Conservation (phyloP, 192 early-diverging fungal species). For the Rhizoclosmatium globosum region DNA sequence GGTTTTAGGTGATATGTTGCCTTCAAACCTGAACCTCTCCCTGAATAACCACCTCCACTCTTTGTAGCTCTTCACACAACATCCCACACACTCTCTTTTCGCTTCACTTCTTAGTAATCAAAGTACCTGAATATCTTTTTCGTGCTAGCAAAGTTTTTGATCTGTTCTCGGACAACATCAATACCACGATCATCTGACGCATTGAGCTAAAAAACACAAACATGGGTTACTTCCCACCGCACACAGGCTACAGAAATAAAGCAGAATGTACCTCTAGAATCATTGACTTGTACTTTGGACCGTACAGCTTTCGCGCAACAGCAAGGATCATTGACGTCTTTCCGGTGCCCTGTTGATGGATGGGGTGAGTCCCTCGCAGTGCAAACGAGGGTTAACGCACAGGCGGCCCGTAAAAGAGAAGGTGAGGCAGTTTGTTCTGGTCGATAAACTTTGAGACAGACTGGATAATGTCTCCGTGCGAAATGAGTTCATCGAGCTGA, state of each 20-base stretch:
- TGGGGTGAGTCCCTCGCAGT: neutral
- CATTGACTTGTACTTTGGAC: constrained; percentile 85
- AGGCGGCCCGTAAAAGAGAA: constrained; percentile 98
- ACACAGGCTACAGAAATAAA: neutral
- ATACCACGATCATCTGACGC: constrained; percentile 99
- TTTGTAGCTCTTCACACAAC: too few relatives aligned
- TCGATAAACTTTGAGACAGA: constrained; percentile 94
- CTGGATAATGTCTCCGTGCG: constrained; percentile 89
- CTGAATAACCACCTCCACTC: too few relatives aligned
- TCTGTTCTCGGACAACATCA: constrained; percentile 96
- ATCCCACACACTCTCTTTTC: too few relatives aligned
- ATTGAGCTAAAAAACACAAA: constrained; percentile 72
- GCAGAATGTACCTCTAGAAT: constrained; percentile 78
- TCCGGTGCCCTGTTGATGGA: constrained; percentile 10
- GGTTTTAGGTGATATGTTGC: too few relatives aligned
- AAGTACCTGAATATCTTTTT: constrained; percentile 83
- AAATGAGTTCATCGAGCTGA: constrained; percentile 90
- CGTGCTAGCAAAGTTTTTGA: constrained; percentile 98
- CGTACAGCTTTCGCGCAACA: constrained; percentile 88
- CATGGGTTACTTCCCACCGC: neutral
- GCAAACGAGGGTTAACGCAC: constrained; percentile 48
- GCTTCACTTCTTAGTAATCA: neutral
- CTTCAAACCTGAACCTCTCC: too few relatives aligned
- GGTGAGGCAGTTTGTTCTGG: constrained; percentile 90
- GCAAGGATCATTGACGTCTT: constrained; percentile 96